These are phyloP conservation scores for Entomortierella parvispora DNA, from an alignment of 192 early-diverging fungal genomes.

Conservation along the genomic window DNA sequence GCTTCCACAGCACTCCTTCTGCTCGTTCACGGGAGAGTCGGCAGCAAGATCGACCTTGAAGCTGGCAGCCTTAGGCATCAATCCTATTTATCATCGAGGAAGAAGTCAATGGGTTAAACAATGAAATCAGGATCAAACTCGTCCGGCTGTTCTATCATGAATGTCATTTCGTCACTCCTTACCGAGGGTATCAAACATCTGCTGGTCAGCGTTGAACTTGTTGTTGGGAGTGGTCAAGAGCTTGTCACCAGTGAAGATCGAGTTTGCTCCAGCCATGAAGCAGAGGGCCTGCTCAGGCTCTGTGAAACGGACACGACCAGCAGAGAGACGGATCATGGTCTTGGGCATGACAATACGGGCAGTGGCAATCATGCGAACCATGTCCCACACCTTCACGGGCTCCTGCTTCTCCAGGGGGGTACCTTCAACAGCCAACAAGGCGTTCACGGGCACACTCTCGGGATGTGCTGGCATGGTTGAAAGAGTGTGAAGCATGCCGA, in stretches of 20 bases:
- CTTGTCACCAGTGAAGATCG: slow-evolving; percentile 87
- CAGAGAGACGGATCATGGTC: slow-evolving; percentile 81
- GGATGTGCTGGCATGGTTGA: slow-evolving; percentile 77
- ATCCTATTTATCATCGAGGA: too few species aligned
- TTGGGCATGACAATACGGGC: slow-evolving; percentile 84
- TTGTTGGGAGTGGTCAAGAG: slow-evolving; percentile 86
- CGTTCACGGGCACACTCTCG: slow-evolving; percentile 84
- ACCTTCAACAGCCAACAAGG: slow-evolving; percentile 82
- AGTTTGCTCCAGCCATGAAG: slow-evolving; percentile 88
- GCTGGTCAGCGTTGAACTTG: slow-evolving; percentile 71
- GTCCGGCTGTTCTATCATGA: not conserved
- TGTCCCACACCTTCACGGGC: slow-evolving; percentile 85
- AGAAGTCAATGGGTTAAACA: not conserved
- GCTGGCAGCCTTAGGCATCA: slow-evolving; percentile 52
- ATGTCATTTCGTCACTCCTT: not conserved
- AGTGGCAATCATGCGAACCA: slow-evolving; percentile 87
- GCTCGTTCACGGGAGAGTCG: slow-evolving; percentile 24
- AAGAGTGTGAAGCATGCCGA: slow-evolving; percentile 80
- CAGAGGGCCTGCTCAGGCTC: slow-evolving; percentile 77
- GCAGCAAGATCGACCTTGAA: slow-evolving; percentile 50
- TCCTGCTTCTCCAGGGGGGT: slow-evolving; percentile 81
- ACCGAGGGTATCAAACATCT: slow-evolving; percentile 76
- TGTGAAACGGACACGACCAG: slow-evolving; percentile 78
- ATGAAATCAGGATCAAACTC: not conserved
- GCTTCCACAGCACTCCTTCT: slow-evolving; percentile 41